Conservation (phyloP, 768 basidiomycete genomes). For the Phaeolepiota aurea region DNA sequence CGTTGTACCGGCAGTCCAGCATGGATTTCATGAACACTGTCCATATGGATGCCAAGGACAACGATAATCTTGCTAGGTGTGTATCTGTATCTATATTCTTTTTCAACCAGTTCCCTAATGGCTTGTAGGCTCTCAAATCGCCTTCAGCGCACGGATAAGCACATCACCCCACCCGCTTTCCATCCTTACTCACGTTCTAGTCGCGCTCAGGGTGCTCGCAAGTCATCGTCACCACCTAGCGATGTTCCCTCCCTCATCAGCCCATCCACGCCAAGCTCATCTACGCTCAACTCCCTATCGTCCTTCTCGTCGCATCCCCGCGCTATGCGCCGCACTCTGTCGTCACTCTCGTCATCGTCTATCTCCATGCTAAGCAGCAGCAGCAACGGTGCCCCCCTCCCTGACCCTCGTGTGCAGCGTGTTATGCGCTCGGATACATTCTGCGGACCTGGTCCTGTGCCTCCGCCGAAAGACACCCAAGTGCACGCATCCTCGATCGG, state of each 20-base stretch:
- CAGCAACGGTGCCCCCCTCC: constrained; percentile 22
- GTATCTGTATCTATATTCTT: constrained; percentile 14
- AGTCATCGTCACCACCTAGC: constrained; percentile 31
- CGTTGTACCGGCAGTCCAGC: constrained; percentile 73
- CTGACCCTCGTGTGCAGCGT: constrained; percentile 44
- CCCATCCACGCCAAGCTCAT: constrained; percentile 58
- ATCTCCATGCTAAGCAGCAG: constrained; percentile 29
- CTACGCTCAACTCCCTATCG: constrained; percentile 46
- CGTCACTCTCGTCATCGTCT: constrained; percentile 37
- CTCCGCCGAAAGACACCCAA: constrained; percentile 22
- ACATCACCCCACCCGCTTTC: constrained; percentile 38
- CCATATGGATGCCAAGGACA: constrained; percentile 36
- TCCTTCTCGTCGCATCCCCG: constrained; percentile 27
- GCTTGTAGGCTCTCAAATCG: constrained; percentile 51
- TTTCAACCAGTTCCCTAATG: constrained; percentile 6
- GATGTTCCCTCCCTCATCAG: constrained; percentile 35
- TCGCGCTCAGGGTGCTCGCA: constrained; percentile 18
- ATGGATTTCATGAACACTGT: constrained; percentile 76
- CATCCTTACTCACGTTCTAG: constrained; percentile 52
- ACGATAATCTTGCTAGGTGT: constrained; percentile 55
- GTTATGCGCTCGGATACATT: constrained; percentile 44
- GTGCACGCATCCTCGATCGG: constrained; percentile 14
- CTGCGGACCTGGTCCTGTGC: constrained; percentile 19
- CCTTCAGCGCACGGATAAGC: constrained; percentile 56
- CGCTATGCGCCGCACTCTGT: constrained; percentile 34